Percentiles rank a stretch among this genome's conserved stretches.
Evolutionary conservation across 805 yeast species (phyloP).

Genomic region (Hanseniaspora lachancei): DNA sequence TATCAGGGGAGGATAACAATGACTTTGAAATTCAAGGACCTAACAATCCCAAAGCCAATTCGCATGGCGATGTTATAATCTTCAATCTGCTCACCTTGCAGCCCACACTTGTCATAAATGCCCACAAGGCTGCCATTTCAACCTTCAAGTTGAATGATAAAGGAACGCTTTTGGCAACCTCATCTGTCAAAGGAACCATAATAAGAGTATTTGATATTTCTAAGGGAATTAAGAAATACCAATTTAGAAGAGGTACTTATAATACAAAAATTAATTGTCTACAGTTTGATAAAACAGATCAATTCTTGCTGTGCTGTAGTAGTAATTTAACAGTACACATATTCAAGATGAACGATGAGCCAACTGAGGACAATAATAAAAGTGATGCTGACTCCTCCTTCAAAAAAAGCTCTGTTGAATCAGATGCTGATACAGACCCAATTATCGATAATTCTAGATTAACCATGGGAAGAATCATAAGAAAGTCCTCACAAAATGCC

Average conservation of each 20-base stretch:
- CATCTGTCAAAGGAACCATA: slow-evolving; percentile 67
- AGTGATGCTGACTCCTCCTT: slow-evolving; percentile 9
- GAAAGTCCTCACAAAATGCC: slow-evolving; percentile 64
- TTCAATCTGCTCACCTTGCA: slow-evolving; percentile 50
- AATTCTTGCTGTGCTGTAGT: slow-evolving; percentile 67
- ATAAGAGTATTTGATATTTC: slow-evolving; percentile 52
- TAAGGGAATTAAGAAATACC: slow-evolving; percentile 51
- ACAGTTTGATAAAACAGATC: slow-evolving; percentile 57
- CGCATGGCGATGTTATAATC: slow-evolving; percentile 54
- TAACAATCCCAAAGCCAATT: slow-evolving; percentile 14
- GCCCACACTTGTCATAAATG: slow-evolving; percentile 57
- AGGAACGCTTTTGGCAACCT: slow-evolving; percentile 57
- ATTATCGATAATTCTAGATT: slow-evolving; percentile 56
- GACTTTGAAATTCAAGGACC: slow-evolving; percentile 11
- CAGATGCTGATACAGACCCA: slow-evolving; percentile 36
- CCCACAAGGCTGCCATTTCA: slow-evolving; percentile 59
- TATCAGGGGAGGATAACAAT: slow-evolving; percentile 3
- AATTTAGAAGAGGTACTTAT: slow-evolving; percentile 72
- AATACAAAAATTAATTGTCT: slow-evolving; percentile 69
- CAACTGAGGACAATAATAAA: slow-evolving; percentile 17
- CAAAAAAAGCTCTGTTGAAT: not conserved
- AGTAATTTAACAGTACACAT: slow-evolving; percentile 89
- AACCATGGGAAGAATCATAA: slow-evolving; percentile 59
- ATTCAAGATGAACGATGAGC: slow-evolving; percentile 46
- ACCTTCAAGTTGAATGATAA: slow-evolving; percentile 50